phyloP scores from a whole-genome alignment of 2,329 filamentous ascomycete species.

The Corinectria fuckeliana region DNA sequence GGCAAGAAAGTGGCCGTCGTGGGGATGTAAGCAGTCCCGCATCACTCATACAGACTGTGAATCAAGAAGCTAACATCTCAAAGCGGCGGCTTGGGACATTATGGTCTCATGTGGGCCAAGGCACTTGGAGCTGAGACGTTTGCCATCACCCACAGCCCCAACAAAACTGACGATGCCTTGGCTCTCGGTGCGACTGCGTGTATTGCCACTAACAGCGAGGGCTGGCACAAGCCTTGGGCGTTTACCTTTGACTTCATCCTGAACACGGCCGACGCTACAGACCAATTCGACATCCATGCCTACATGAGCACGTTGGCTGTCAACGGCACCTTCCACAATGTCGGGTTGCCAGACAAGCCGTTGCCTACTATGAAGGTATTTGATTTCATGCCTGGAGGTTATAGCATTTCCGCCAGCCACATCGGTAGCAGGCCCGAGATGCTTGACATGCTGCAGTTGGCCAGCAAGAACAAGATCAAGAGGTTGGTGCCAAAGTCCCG shows the following conservation, averaged over 20 bases:
- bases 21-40: conserved; percentile 46
- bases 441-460: conserved; percentile 62
- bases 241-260: conserved; percentile 59
- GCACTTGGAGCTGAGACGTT: conserved; percentile 73
- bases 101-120: conserved; percentile 73
- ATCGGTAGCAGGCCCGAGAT: conserved; percentile 64
- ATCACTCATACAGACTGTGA: background rate
- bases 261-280: conserved; percentile 55
- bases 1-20: conserved; percentile 73
- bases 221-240: conserved; percentile 63
- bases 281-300: conserved; percentile 60
- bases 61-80: background rate
- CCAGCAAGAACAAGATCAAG: conserved; percentile 60
- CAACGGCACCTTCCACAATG: conserved; percentile 62
- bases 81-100: conserved; percentile 76
- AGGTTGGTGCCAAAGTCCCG: conserved; percentile 34
- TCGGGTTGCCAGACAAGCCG: conserved; percentile 61
- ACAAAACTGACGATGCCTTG: conserved; percentile 65
- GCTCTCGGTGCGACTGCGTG: conserved; percentile 68
- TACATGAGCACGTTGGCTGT: conserved; percentile 61
- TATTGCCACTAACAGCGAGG: conserved; percentile 54
- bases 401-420: conserved; percentile 61
- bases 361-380: conserved; percentile 51
- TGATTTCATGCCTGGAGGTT: conserved; percentile 57
- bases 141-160: conserved; percentile 65